Conservation (phyloP, 2,329 filamentous ascomycete genomes). For the Neocucurbitaria cava region DNA sequence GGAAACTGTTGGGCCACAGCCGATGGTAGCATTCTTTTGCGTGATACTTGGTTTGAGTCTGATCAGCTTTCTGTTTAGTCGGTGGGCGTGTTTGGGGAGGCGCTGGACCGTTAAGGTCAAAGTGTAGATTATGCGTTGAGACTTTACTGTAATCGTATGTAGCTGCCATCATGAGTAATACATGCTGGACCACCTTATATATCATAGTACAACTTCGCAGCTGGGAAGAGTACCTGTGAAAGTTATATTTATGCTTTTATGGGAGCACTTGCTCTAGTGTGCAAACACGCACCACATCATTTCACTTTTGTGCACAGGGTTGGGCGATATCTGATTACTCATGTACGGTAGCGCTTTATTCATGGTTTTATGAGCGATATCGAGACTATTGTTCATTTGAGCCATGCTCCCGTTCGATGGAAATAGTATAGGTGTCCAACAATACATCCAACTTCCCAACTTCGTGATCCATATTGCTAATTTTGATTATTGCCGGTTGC, state of each 20-base stretch:
- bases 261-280: no score
- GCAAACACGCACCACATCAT: background rate
- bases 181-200: background rate
- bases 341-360: background rate
- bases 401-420: background rate
- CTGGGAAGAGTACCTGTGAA: no score
- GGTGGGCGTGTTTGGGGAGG: conserved; percentile 46
- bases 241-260: no score
- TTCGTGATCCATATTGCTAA: no score
- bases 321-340: background rate
- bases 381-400: background rate
- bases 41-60: conserved; percentile 40
- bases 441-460: no score
- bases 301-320: background rate
- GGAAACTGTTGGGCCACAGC: conserved; percentile 39
- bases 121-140: conserved; percentile 5
- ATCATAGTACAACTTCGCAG: no score
- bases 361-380: background rate
- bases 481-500: no score
- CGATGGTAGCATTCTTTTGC: conserved; percentile 46
- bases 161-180: background rate
- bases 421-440: background rate
- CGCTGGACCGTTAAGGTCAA: conserved; percentile 38
- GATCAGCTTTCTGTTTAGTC: conserved; percentile 39
- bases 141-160: background rate